Conservation (phyloP, 176 grass and related monocot species). For the Zea luxurians region DNA sequence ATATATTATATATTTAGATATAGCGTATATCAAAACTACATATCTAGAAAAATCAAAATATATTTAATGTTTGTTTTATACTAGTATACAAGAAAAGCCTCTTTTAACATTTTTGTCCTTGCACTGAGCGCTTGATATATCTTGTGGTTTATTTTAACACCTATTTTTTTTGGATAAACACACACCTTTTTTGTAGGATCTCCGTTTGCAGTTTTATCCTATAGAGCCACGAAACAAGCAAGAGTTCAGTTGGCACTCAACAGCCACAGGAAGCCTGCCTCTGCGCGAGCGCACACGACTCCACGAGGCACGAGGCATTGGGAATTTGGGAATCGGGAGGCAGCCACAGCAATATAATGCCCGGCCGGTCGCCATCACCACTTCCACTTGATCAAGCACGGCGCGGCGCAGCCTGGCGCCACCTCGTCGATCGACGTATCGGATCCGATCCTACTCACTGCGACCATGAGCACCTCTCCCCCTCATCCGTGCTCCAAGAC, state of each 20-base stretch:
- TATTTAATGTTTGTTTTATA: too few relatives aligned
- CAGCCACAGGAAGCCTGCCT: neutral
- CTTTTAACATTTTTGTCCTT: too few relatives aligned
- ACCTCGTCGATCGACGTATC: neutral
- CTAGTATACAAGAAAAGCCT: too few relatives aligned
- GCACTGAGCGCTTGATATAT: too few relatives aligned
- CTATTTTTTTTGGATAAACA: neutral
- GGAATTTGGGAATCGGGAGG: neutral
- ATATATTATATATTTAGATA: too few relatives aligned
- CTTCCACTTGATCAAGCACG: neutral
- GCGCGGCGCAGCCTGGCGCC: neutral
- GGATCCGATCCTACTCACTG: neutral
- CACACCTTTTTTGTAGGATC: neutral
- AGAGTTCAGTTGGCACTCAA: neutral
- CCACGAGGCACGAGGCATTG: neutral
- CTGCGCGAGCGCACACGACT: neutral
- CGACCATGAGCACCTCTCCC: conserved; percentile 32
- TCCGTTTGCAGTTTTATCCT: conserved; percentile 8
- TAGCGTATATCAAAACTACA: too few relatives aligned
- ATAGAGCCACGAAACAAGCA: neutral
- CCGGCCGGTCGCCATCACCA: neutral
- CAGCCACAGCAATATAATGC: neutral
- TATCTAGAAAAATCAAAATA: too few relatives aligned
- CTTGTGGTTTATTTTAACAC: neutral
- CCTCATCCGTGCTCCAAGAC: conserved; percentile 31